Percentiles rank a stretch among this genome's conserved stretches.
phyloP scores from a whole-genome alignment of 345 rosid species.

The Carallia brachiata region DNA sequence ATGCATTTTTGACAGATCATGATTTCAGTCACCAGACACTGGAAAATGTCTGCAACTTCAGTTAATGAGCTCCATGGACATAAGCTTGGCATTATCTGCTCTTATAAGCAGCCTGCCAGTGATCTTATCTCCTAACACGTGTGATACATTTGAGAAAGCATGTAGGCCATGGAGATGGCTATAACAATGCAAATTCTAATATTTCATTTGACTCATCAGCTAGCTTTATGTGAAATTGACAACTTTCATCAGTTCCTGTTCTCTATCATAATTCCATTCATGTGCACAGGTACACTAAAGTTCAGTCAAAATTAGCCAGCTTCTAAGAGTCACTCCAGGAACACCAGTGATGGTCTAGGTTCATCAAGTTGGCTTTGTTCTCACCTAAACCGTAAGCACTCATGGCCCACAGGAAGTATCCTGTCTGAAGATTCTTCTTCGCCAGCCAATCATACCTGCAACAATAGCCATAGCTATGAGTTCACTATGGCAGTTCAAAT shows the following conservation, averaged over 20 bases:
- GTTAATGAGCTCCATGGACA: no score
- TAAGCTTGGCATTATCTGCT: not conserved
- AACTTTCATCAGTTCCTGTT: not conserved
- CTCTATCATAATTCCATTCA: not conserved
- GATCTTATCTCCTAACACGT: not conserved
- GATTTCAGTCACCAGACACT: no score
- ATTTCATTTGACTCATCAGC: not conserved
- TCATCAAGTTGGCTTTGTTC: conserved; percentile 12
- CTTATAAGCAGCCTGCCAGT: not conserved
- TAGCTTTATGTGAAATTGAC: not conserved
- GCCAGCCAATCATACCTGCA: conserved; percentile 89
- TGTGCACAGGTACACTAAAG: not conserved
- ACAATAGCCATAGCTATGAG: not conserved
- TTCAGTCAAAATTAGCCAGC: not conserved
- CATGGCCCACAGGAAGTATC: conserved; percentile 91
- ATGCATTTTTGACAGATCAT: no score
- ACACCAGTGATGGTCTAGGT: not conserved
- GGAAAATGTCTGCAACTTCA: no score
- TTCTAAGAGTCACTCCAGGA: not conserved
- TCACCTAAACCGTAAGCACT: conserved; percentile 91
- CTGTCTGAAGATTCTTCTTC: conserved; percentile 66
- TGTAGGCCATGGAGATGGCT: not conserved
- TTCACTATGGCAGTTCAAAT: not conserved
- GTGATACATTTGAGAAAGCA: not conserved
- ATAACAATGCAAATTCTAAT: not conserved